A percentile compares a stretch with the other conserved stretches of the same genome.
These are phyloP conservation scores for Melocanna baccifera DNA, from an alignment of 176 grass and related monocot species.

Conservation along the genomic window DNA sequence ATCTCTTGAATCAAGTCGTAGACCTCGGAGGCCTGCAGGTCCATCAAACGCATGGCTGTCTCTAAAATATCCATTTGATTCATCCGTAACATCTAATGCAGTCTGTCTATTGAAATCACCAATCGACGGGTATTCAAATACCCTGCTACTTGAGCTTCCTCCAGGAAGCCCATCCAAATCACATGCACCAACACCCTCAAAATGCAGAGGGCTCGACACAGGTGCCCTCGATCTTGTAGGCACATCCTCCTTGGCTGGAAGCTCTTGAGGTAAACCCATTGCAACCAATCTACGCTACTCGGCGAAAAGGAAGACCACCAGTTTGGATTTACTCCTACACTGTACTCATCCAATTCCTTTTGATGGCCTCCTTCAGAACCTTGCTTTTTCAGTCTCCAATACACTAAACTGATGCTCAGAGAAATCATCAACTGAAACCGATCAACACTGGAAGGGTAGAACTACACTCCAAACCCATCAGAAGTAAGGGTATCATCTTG, in stretches of 20 bases:
- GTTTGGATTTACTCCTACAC: conserved; percentile 16
- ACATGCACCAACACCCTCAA: conserved; percentile 42
- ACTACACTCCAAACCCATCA: conserved; percentile 13
- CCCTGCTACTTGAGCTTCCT: conserved; percentile 42
- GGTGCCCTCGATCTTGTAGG: conserved; percentile 34
- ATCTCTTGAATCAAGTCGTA: conserved; percentile 40
- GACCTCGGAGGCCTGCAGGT: conserved; percentile 17
- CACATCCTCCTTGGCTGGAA: conserved; percentile 35
- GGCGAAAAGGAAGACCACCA: not conserved
- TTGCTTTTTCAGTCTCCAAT: not conserved
- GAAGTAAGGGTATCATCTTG: conserved; percentile 32
- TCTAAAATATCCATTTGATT: conserved; percentile 12
- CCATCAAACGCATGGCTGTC: conserved; percentile 13
- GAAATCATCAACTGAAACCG: conserved; percentile 24
- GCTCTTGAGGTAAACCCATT: conserved; percentile 87
- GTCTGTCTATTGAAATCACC: conserved; percentile 47
- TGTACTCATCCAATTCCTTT: conserved; percentile 5
- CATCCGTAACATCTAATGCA: conserved; percentile 23
- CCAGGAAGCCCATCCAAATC: conserved; percentile 57
- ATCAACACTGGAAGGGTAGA: conserved; percentile 10
- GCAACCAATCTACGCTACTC: conserved; percentile 1
- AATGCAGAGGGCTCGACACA: conserved; percentile 35
- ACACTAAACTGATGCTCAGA: not conserved
- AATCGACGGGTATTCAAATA: conserved; percentile 24
- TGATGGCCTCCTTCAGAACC: conserved; percentile 8